Base-by-base conservation (phyloP, 495 filamentous ascomycete species). In the Pseudomonodictys pantanalensis region DNA sequence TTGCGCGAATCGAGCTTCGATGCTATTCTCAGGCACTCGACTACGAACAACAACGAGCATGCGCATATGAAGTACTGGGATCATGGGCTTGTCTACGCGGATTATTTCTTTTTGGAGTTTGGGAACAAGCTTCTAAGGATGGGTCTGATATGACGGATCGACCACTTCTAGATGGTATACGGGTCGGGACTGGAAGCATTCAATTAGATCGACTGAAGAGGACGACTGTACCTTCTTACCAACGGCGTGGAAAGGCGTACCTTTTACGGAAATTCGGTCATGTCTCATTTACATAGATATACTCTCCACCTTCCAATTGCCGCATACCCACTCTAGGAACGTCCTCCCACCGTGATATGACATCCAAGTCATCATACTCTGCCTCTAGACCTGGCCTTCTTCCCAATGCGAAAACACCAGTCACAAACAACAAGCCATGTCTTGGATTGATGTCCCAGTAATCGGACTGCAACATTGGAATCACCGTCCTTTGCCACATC, bases 21-120 rank as follows among this genome's bases (percentile, higher is more conserved):
- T 45, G 56, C 56, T n/a, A 60, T 60, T 8, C 24, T 60, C 39
- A 32, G 56, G 17, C 30, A 60, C 30, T 52, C 56, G 35, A 60
- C 56, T 30, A 47, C 47, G 11, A 60, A 60, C 46, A 50, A 60
- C n/a, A 60, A 60, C 29, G 56, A 45, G 41, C 47, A 60, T 60
- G 56, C 56, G 35, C 56, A 60, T 52, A 60, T 45, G 48, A 17
- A 38, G 29, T 52, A 60, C 30, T 24, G 39, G 39, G 56, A 60
- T 33, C 56, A 53, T 42, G 56, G 56, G 22, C 26, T 60, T 25
- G 56, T 60, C 24, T 60, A 60, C 46, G 56, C 56, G 17, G 56
- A 60, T 35, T 60, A 60, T 22, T 60, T 24, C 28, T 46, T 60
- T 47, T 35, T 60, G 26, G 56, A 60, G 28, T 60, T 60, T 53